Evolutionary conservation across 208 protist species (phyloP).

Genomic region (Leishmania guyanensis): DNA sequence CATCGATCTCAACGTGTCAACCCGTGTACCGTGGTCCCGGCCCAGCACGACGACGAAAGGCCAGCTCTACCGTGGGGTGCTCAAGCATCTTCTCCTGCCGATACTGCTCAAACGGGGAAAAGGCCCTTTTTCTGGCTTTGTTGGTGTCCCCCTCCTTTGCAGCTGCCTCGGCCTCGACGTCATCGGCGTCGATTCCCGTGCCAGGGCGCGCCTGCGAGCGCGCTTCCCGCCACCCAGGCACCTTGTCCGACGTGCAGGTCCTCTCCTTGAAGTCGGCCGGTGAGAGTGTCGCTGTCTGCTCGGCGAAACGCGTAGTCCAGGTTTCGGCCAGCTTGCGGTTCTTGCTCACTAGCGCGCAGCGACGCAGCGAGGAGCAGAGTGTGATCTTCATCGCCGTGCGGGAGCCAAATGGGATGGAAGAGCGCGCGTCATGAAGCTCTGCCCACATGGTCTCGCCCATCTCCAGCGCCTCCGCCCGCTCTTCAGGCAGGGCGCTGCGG

Average conservation of each 20-base stretch:
- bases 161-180: constrained; percentile 36
- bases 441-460: constrained; percentile 70
- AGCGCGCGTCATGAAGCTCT: constrained; percentile 51
- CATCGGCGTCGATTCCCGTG: constrained; percentile 70
- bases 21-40: constrained; percentile 84
- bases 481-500: constrained; percentile 45
- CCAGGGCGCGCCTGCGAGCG: constrained; percentile 38
- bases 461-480: constrained; percentile 71
- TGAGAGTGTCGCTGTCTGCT: constrained; percentile 43
- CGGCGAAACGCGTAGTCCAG: constrained; percentile 79
- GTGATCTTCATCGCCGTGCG: constrained; percentile 63
- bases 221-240: constrained; percentile 37
- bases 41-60: constrained; percentile 42
- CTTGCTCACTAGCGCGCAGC: constrained; percentile 65
- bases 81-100: constrained; percentile 67
- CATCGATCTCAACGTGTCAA: constrained; percentile 9
- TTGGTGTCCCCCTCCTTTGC: not conserved
- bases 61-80: constrained; percentile 69
- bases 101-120: constrained; percentile 52
- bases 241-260: constrained; percentile 10
- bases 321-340: constrained; percentile 47
- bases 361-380: constrained; percentile 73
- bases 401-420: constrained; percentile 52
- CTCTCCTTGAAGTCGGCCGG: constrained; percentile 63
- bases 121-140: not conserved